A percentile compares a stretch with the other conserved stretches of the same genome.
phyloP scores from a whole-genome alignment of 495 filamentous ascomycete genomes.

The Trichoderma gamsii region DNA sequence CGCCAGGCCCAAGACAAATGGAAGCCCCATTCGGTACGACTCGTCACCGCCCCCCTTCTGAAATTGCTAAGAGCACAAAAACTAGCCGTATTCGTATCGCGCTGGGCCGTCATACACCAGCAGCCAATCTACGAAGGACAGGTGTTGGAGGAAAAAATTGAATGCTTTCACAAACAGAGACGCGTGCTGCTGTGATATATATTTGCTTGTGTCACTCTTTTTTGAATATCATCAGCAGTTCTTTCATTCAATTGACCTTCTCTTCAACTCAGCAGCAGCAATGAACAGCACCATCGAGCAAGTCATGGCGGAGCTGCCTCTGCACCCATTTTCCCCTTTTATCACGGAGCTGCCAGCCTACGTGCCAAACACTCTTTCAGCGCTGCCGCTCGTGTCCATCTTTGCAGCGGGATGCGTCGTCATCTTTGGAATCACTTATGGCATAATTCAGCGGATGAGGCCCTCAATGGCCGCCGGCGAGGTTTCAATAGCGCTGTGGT shows the following conservation, averaged over 20 bases:
- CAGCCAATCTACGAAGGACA: slow-evolving; percentile 5
- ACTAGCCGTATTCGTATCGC: slow-evolving; percentile 4
- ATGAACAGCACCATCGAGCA: slow-evolving; percentile 2
- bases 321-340: slow-evolving; percentile 47
- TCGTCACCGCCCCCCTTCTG: slow-evolving; percentile 7
- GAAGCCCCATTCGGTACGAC: not conserved
- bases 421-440: slow-evolving; percentile 37
- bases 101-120: not conserved
- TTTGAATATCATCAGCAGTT: not conserved
- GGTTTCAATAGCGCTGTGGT: slow-evolving; percentile 45
- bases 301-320: slow-evolving; percentile 13
- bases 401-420: slow-evolving; percentile 37
- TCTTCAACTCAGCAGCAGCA: not conserved
- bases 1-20: not conserved
- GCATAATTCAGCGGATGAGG: slow-evolving; percentile 28
- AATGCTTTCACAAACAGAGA: not conserved
- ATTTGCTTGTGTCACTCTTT: not conserved
- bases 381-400: slow-evolving; percentile 33
- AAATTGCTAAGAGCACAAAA: not conserved
- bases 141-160: not conserved
- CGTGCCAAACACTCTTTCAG: slow-evolving; percentile 41
- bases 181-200: not conserved
- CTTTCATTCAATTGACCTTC: not conserved
- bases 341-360: slow-evolving; percentile 39
- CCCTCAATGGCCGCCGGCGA: slow-evolving; percentile 35